Evolutionary conservation across 2,329 filamentous ascomycete genomes (phyloP).

Genomic region (Cyanodermella asteris): DNA sequence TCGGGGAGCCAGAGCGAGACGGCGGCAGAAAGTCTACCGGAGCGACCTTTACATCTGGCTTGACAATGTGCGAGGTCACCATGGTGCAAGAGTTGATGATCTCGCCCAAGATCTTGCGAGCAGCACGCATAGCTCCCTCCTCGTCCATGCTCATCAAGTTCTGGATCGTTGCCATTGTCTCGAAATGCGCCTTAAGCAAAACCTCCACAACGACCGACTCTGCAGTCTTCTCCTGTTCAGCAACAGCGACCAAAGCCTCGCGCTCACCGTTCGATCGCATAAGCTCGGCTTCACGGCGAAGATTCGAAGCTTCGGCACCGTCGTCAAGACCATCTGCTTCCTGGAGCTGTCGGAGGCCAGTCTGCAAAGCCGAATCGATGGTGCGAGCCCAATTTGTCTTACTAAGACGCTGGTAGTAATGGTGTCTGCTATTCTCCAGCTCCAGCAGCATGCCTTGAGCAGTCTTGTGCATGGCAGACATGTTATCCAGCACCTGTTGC

Average conservation of each 20-base stretch:
- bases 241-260: conserved; percentile 53
- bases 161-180: conserved; percentile 64
- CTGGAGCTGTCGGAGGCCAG: conserved; percentile 58
- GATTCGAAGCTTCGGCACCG: conserved; percentile 43
- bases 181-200: conserved; percentile 75
- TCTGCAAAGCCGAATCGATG: conserved; percentile 70
- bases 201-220: conserved; percentile 63
- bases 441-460: conserved; percentile 76
- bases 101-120: conserved; percentile 53
- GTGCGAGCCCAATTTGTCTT: conserved; percentile 71
- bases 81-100: conserved; percentile 56
- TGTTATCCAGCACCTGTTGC: conserved; percentile 41
- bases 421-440: conserved; percentile 71
- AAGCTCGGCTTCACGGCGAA: conserved; percentile 66
- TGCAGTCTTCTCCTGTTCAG: conserved; percentile 65
- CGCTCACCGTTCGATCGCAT: conserved; percentile 64
- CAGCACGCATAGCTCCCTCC: conserved; percentile 59
- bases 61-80: conserved; percentile 64
- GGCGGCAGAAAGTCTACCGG: conserved; percentile 42
- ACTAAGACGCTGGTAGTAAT: conserved; percentile 65
- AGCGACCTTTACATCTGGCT: conserved; percentile 52
- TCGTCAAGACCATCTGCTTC: conserved; percentile 44
- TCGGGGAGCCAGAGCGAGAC: conserved; percentile 51
- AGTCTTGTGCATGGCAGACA: conserved; percentile 62
- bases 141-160: conserved; percentile 67